Percentiles rank a stretch among this genome's conserved stretches.
These are phyloP conservation scores for Sporopachydermia lactativora DNA, from an alignment of 805 yeast genomes.

Conservation along the genomic window DNA sequence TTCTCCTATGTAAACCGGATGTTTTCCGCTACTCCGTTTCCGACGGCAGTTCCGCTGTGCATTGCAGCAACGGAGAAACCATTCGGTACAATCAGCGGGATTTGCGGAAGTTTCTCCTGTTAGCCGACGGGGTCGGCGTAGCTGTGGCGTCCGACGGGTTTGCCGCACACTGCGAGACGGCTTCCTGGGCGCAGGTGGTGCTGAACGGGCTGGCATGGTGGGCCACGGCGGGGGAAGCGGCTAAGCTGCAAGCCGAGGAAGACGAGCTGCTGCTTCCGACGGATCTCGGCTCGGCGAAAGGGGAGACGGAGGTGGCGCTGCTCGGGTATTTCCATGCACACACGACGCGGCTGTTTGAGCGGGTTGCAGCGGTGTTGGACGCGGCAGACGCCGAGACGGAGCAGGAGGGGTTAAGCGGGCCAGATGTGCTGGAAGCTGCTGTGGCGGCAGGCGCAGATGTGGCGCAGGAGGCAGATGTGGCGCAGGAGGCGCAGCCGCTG, in stretches of 20 bases:
- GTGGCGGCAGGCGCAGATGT: conserved; percentile 1
- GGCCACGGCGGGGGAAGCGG: conserved; percentile 70
- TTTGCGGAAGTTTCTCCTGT: background rate
- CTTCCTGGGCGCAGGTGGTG: conserved; percentile 41
- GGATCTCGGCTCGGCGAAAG: too few species aligned
- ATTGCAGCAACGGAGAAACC: background rate
- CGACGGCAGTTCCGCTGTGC: background rate
- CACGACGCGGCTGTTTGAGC: conserved; percentile 12
- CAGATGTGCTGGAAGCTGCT: background rate
- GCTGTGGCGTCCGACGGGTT: background rate
- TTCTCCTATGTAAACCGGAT: conserved; percentile 37
- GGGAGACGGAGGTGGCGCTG: conserved; percentile 10
- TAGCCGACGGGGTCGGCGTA: background rate
- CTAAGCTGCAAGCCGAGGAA: conserved; percentile 24
- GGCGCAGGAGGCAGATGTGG: conserved; percentile 6
- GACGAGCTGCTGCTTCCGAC: conserved; percentile 12
- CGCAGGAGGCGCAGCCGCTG: too few species aligned
- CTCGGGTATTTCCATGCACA: conserved; percentile 13
- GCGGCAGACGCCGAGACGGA: conserved; percentile 5
- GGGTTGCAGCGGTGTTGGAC: conserved; percentile 7
- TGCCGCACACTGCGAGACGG: conserved; percentile 27
- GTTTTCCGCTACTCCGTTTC: conserved; percentile 22
- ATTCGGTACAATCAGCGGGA: background rate
- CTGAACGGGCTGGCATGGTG: conserved; percentile 75
- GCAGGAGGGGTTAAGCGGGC: background rate